phyloP scores from a whole-genome alignment of 371 early-diverging fungal species.

The Mucor velutinosus region DNA sequence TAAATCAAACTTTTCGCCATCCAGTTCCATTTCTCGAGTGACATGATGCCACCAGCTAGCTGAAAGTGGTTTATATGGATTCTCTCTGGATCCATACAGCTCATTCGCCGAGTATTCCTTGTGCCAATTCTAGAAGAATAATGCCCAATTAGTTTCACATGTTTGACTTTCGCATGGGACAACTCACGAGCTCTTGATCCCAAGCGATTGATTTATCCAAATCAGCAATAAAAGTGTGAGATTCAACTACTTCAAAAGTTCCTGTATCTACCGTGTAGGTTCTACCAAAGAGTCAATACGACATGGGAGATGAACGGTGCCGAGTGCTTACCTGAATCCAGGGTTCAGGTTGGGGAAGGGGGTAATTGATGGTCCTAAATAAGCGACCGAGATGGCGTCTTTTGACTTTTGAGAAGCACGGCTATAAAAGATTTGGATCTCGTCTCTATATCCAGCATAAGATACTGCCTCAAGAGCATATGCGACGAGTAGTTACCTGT shows the following conservation, averaged over 20 bases:
- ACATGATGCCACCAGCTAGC: conserved; percentile 67
- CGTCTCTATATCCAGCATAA: conserved; percentile 37
- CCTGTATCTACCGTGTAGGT: conserved; percentile 56
- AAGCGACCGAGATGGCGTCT: conserved; percentile 54
- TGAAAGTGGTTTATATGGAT: conserved; percentile 33
- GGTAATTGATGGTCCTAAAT: conserved; percentile 59
- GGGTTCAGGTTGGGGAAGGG: conserved; percentile 57
- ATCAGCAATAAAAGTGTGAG: conserved; percentile 57
- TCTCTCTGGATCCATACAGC: conserved; percentile 29
- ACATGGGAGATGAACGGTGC: too few species aligned
- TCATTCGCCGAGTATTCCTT: conserved; percentile 60
- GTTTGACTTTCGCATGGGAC: neutral
- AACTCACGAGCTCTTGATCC: conserved; percentile 43
- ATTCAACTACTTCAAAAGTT: conserved; percentile 61
- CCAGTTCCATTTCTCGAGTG: conserved; percentile 48
- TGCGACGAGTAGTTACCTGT: conserved; percentile 30
- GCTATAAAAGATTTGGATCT: conserved; percentile 54
- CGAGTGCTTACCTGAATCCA: conserved; percentile 46
- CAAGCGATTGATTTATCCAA: conserved; percentile 45
- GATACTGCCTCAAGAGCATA: neutral
- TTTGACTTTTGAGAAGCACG: conserved; percentile 32
- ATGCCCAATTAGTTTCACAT: neutral
- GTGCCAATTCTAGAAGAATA: conserved; percentile 53
- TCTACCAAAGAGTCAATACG: conserved; percentile 14
- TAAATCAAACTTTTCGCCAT: conserved; percentile 40